Evolutionary conservation across 495 filamentous ascomycete genomes (phyloP), one percentile per base, ranked within the genome.

Genomic region (Pyrenula aspistea): DNA sequence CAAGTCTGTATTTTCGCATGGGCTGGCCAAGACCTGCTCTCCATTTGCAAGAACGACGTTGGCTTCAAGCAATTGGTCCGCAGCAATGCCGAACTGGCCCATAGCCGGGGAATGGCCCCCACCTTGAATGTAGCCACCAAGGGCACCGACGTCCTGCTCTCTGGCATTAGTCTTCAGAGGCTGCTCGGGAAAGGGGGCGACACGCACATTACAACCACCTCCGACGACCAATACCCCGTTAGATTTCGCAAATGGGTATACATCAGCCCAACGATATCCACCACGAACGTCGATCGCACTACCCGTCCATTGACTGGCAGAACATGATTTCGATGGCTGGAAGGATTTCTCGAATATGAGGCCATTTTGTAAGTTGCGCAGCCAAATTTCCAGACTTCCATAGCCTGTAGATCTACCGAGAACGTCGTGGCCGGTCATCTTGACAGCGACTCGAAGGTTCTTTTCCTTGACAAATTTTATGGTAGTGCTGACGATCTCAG

Each of bases 21-120:
- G 61, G 36, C 74, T 77, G 10, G 78, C 80, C 0, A 74, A 82
- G 2, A 75, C 66, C 22, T 77, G 73, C 19, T 63, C 56, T 11
- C 83, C 83, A 25, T 79, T 72, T 19, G 80, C 72, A 0, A 79
- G 75, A n/a, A 86, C 73, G 50, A 85, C 79, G 47, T 72, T 64
- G 22, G 72, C 54, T 25, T 68, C 70, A 2, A 77, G 60, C n/a
- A 73, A 69, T 56, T 77, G 72, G 54, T 77, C 73, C 0, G 69
- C 64, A 8, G 56, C 71, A 2, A 75, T 59, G 20, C 72, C 72
- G 57, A 62, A 68, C 42, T 62, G 57, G 24, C 56, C 61, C 10
- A 58, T 62, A 0, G 59, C 53, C 2, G 69, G 65, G 12, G 62
- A 61, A 48, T 75, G 72, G 24, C 71, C 71, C 2, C 63, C 72